A percentile compares a stretch with the other conserved stretches of the same genome.
Evolutionary conservation across 1,139 yeast genomes (phyloP).

Genomic region (Meyerozyma smithsonii): DNA sequence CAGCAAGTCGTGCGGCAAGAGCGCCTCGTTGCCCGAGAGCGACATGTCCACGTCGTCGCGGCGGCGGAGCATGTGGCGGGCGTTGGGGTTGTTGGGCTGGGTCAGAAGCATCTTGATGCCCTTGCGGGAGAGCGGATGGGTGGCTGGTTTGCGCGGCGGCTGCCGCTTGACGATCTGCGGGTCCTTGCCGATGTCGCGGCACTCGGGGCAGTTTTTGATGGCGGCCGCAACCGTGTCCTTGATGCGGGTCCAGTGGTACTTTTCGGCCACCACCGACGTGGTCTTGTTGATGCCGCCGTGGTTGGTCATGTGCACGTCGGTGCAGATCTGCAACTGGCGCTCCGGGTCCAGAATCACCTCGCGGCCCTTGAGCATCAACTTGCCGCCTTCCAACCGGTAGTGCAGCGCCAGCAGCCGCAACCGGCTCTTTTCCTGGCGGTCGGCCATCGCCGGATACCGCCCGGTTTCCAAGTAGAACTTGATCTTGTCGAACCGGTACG

Average conservation of each 20-base stretch:
- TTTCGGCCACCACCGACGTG: conserved; percentile 70
- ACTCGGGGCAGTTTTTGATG: conserved; percentile 69
- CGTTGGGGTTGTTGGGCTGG: conserved; percentile 13
- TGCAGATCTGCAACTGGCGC: conserved; percentile 69
- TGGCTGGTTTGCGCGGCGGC: conserved; percentile 14
- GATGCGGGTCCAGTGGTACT: conserved; percentile 87
- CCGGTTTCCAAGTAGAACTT: conserved; percentile 79
- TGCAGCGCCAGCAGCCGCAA: conserved; percentile 78
- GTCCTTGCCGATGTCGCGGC: conserved; percentile 46
- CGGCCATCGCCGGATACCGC: conserved; percentile 77
- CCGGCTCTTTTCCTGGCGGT: conserved; percentile 79
- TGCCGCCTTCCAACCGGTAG: conserved; percentile 67
- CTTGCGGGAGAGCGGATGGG: not conserved
- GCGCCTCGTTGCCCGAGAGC: conserved; percentile 24
- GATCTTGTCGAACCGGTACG: conserved; percentile 70
- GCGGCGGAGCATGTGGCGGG: conserved; percentile 19
- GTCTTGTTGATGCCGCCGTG: conserved; percentile 93
- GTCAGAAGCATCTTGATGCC: conserved; percentile 11
- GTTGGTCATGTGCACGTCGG: conserved; percentile 59
- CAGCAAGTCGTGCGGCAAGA: conserved; percentile 35
- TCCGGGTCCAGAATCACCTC: conserved; percentile 78
- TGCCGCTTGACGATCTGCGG: conserved; percentile 26
- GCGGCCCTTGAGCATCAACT: conserved; percentile 68
- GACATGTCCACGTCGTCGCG: conserved; percentile 32
- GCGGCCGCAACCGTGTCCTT: conserved; percentile 84